phyloP scores from a whole-genome alignment of 192 early-diverging fungal genomes.

The Entomortierella chlamydospora region DNA sequence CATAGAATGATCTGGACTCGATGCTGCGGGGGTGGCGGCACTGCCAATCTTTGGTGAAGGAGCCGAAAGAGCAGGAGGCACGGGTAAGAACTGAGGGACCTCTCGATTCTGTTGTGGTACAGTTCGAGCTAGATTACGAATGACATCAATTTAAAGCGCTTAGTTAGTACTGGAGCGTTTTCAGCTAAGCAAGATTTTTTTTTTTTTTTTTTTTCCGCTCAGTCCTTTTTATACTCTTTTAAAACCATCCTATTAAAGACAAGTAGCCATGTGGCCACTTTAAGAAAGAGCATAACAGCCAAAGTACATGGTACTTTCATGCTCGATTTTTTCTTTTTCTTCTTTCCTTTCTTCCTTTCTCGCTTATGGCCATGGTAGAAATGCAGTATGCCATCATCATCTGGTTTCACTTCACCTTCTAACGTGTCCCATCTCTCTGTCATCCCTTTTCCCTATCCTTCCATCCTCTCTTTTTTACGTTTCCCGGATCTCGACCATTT shows the following conservation, averaged over 20 bases:
- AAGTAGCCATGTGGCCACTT: not conserved
- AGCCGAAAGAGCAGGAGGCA: slow-evolving; percentile 51
- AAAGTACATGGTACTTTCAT: not conserved
- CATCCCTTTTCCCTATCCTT: not conserved
- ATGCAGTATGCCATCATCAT: not conserved
- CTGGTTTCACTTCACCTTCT: slow-evolving; percentile 5
- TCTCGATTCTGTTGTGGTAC: slow-evolving; percentile 53
- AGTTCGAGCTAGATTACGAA: slow-evolving; percentile 30
- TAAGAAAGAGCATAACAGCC: slow-evolving; percentile 17
- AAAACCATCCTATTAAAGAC: not conserved
- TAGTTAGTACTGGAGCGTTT: not conserved
- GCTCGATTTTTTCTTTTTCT: not conserved
- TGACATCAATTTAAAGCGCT: not conserved
- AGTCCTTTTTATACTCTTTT: not conserved
- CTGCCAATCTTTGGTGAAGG: slow-evolving; percentile 48
- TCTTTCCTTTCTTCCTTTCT: too few relatives aligned
- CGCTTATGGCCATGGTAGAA: not conserved
- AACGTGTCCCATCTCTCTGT: not conserved
- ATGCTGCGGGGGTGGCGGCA: slow-evolving; percentile 57
- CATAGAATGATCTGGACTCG: slow-evolving; percentile 62
- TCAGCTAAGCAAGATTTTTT: not conserved
- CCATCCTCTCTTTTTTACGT: not conserved
- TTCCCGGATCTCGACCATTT: not conserved
- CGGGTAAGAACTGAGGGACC: slow-evolving; percentile 60
- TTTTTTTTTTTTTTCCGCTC: not conserved